phyloP scores from a whole-genome alignment of 306 rosid species.

The Herpetospermum pedunculosum region DNA sequence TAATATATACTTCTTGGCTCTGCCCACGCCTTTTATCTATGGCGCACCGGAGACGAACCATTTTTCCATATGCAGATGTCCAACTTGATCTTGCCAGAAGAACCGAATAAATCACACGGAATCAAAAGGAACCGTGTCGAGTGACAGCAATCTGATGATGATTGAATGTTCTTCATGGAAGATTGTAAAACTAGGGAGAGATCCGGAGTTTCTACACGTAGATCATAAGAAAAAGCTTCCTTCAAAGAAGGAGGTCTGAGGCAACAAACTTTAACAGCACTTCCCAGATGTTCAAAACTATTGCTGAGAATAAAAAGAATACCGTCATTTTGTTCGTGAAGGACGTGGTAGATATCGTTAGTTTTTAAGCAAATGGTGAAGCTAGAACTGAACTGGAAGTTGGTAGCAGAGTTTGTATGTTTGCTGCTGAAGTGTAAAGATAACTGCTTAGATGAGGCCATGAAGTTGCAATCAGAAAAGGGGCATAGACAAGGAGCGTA shows the following conservation, averaged over 20 bases:
- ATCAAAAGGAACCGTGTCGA: slow-evolving; percentile 26
- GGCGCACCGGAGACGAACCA: not conserved
- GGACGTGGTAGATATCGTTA: slow-evolving; percentile 18
- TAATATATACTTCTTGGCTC: not conserved
- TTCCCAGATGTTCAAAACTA: slow-evolving; percentile 24
- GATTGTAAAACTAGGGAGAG: slow-evolving; percentile 29
- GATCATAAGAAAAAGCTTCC: slow-evolving; percentile 29
- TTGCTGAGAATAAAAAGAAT: slow-evolving; percentile 38
- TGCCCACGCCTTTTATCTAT: not conserved
- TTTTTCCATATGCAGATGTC: slow-evolving; percentile 30
- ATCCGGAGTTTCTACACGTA: slow-evolving; percentile 25
- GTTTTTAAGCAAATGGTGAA: slow-evolving; percentile 15
- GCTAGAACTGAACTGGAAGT: slow-evolving; percentile 20
- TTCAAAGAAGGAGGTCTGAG: slow-evolving; percentile 28
- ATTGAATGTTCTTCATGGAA: slow-evolving; percentile 23
- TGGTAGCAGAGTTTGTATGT: slow-evolving; percentile 26
- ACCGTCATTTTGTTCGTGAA: slow-evolving; percentile 33
- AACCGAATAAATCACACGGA: slow-evolving; percentile 21
- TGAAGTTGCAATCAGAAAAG: slow-evolving; percentile 22
- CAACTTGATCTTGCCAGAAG: slow-evolving; percentile 20
- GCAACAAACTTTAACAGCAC: slow-evolving; percentile 28
- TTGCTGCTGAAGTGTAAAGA: slow-evolving; percentile 32
- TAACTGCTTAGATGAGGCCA: slow-evolving; percentile 38
- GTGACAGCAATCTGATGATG: slow-evolving; percentile 6
- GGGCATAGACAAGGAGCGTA: slow-evolving; percentile 53